Evolutionary conservation across 139 green algal species (phyloP), one percentile per base, ranked within the genome.

Genomic region (Chlorella sp.): DNA sequence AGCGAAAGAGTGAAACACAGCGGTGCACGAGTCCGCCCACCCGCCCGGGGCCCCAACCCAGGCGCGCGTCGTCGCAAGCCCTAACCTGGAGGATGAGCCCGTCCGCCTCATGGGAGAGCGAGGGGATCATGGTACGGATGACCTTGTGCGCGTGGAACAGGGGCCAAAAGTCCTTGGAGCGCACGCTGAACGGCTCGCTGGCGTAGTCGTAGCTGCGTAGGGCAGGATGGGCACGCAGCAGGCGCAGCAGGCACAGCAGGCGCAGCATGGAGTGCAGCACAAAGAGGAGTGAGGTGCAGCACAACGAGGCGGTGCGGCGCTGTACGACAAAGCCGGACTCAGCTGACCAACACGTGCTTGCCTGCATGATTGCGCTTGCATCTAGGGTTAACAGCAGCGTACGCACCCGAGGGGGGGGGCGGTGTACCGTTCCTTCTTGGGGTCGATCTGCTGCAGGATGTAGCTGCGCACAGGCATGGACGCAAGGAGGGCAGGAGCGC

Each of bases 1-100:
- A n/a, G n/a, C n/a, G n/a, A n/a, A n/a, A n/a, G n/a, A n/a, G n/a
- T n/a, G n/a, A n/a, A n/a, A n/a, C n/a, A n/a, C n/a, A n/a, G n/a
- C n/a, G n/a, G n/a, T n/a, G n/a, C n/a, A n/a, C n/a, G n/a, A n/a
- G n/a, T n/a, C n/a, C n/a, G n/a, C n/a, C n/a, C n/a, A n/a, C n/a
- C n/a, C n/a, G n/a, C n/a, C n/a, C 10, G 42, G 42, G 10, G 42
- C 42, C 10, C 6, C 42, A 55, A 55, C n/a, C n/a, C n/a, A n/a
- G n/a, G n/a, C n/a, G n/a, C n/a, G n/a, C n/a, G n/a, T n/a, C n/a
- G n/a, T n/a, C n/a, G n/a, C 17, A 55, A 55, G 14, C 22, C 34
- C 72, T 36, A 32, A 67, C 83, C 82, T 97, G 92, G 35, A 97
- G 87, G 68, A 99, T 98, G 67, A 99, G 85, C 0, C 95, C 95